Percentiles rank a stretch among this genome's conserved stretches.
Conservation (phyloP, 306 rosid species). For the Neltuma alba region DNA sequence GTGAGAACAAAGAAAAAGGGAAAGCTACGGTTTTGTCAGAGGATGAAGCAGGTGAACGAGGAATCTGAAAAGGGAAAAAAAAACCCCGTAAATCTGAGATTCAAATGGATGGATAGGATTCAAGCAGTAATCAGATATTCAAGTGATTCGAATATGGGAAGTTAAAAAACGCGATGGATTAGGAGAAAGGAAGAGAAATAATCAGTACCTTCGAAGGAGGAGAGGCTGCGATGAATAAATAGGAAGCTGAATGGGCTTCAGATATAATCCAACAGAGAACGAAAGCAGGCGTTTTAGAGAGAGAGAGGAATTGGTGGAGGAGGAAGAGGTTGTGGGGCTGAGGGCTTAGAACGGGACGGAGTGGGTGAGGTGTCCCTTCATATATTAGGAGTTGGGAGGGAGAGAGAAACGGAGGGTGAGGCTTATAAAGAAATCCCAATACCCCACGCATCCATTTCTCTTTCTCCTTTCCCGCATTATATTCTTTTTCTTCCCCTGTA, state of each 20-base stretch:
- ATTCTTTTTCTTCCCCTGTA: neutral
- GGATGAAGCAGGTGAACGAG: neutral
- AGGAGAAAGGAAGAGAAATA: neutral
- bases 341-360: constrained; percentile 53
- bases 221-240: constrained; percentile 2
- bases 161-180: neutral
- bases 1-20: neutral
- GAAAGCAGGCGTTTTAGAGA: too few relatives aligned
- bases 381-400: constrained; percentile 31
- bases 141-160: neutral
- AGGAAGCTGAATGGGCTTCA: neutral
- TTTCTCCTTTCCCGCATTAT: too few relatives aligned
- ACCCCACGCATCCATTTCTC: constrained; percentile 35
- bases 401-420: constrained; percentile 44
- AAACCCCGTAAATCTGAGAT: too few relatives aligned
- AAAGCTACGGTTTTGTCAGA: neutral
- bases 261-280: constrained; percentile 1
- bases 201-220: neutral
- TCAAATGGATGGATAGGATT: constrained; percentile 7
- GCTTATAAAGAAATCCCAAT: constrained; percentile 55
- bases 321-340: neutral
- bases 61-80: neutral
- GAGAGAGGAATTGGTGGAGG: too few relatives aligned
- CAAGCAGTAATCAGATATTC: neutral
- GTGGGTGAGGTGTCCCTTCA: constrained; percentile 47